Base-by-base conservation (phyloP, 2,329 filamentous ascomycete genomes). In the Colletotrichum sp. region DNA sequence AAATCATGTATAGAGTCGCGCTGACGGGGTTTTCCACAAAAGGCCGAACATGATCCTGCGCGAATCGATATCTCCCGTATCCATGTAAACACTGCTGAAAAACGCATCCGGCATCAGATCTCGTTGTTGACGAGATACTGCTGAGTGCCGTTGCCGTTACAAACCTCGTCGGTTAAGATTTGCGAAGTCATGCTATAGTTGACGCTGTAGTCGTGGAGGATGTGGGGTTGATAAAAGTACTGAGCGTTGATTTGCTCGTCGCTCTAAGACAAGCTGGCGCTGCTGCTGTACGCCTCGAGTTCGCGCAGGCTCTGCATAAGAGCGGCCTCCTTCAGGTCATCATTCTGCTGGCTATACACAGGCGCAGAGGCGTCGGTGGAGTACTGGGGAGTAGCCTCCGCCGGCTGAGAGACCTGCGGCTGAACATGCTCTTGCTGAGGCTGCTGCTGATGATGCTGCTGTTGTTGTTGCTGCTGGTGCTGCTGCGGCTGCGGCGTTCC, bases 361-460 rank as follows among this genome's bases (percentile, higher is more conserved):
- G 75, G 64, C 39, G 72, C 65, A 3, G 59, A 68, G 6, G 64
- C 65, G 9, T 68, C 72, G 4, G 68, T 59, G n/a, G 72, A 59
- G 65, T 76, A 77, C 49, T 76, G 65, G 9, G 64, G 34, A 6
- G 52, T 65, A 26, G 75, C 32, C 44, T 70, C 71, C 7, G 67
- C 28, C n/a, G 67, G 57, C 28, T 76, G 72, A 18, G 72, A 62
- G 24, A 63, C 72, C 64, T 64, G 72, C 6, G 64, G 63, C 60
- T 81, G 80, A n/a, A 44, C 62, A 26, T 72, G 73, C 55, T 76
- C 62, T 15, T 80, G 78, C 49, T 78, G 79, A 12, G 76, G 72
- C 16, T 77, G 75, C 28, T 77, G 76, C 21, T 77, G 76, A 18
- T 76, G 75, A 10, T 78, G 76, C 30, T 77, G 76, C 12, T 76